Conservation (phyloP, 2,329 filamentous ascomycete genomes). For the Colletotrichum karsti region DNA sequence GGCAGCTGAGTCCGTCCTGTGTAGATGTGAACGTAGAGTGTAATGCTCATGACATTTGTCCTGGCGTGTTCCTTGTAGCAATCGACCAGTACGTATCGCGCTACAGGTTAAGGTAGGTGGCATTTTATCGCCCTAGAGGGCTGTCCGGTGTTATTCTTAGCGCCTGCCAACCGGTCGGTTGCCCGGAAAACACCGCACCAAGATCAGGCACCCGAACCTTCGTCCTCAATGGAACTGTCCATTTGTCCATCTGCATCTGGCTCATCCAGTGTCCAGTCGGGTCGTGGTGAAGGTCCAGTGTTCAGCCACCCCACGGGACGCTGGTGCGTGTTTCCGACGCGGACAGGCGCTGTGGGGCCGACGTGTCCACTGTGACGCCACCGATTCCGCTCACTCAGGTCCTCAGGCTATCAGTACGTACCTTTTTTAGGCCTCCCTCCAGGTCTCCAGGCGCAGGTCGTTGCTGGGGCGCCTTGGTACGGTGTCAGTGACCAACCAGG, state of each 20-base stretch:
- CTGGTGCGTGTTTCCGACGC: slow-evolving; percentile 23
- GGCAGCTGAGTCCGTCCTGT: not conserved
- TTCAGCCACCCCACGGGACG: slow-evolving; percentile 24
- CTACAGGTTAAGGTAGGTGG: no score
- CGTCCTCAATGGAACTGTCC: not conserved
- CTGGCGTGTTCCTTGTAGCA: slow-evolving; percentile 5
- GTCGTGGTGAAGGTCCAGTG: not conserved
- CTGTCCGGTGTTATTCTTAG: slow-evolving; percentile 5
- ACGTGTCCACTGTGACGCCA: slow-evolving; percentile 17
- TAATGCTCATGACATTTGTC: slow-evolving; percentile 5
- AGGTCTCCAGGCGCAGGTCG: no score
- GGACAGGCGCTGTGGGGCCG: slow-evolving; percentile 18
- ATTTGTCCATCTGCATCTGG: no score
- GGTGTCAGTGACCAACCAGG: not conserved
- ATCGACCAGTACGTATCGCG: no score
- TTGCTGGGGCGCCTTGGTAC: slow-evolving; percentile 3
- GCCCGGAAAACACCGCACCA: slow-evolving; percentile 7
- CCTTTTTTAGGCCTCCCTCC: not conserved
- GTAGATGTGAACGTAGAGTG: not conserved
- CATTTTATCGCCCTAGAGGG: no score
- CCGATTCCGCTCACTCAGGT: not conserved
- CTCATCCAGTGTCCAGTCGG: no score
- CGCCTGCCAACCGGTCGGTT: not conserved
- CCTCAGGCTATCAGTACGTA: not conserved
- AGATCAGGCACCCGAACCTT: not conserved